These are phyloP conservation scores for Aplosporella prunicola DNA, from an alignment of 2,329 filamentous ascomycete species.

Conservation along the genomic window DNA sequence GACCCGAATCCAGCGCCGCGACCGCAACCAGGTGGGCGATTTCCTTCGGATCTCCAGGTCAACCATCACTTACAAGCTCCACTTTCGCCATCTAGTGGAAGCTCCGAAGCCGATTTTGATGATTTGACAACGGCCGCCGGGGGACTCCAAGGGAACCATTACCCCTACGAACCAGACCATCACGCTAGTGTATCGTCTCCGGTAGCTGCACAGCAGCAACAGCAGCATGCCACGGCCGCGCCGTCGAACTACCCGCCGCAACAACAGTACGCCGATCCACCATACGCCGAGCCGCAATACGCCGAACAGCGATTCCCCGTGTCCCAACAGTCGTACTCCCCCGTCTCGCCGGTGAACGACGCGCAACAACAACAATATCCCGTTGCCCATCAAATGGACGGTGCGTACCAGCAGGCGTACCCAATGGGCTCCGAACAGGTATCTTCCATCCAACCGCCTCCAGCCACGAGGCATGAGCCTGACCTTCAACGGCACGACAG, in stretches of 20 bases:
- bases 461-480: conserved; percentile 10
- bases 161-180: neutral
- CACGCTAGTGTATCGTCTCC: too few relatives aligned
- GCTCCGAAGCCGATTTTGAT: conserved; percentile 56
- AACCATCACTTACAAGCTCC: conserved; percentile 75
- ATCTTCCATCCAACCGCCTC: conserved; percentile 8
- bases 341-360: neutral
- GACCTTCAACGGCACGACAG: conserved; percentile 26
- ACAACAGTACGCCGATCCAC: too few relatives aligned
- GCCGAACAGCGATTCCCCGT: too few relatives aligned
- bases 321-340: neutral
- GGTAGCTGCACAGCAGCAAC: too few relatives aligned
- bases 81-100: conserved; percentile 72
- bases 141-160: conserved; percentile 35
- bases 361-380: neutral
- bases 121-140: conserved; percentile 52
- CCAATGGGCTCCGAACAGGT: conserved; percentile 8
- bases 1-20: conserved; percentile 49
- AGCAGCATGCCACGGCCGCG: too few relatives aligned
- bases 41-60: conserved; percentile 87
- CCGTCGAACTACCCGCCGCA: too few relatives aligned
- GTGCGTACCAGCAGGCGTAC: conserved; percentile 4
- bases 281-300: too few relatives aligned
- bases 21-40: conserved; percentile 87
- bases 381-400: neutral